Base-by-base conservation (phyloP, 2,329 filamentous ascomycete genomes). In the Fusarium anguioides region DNA sequence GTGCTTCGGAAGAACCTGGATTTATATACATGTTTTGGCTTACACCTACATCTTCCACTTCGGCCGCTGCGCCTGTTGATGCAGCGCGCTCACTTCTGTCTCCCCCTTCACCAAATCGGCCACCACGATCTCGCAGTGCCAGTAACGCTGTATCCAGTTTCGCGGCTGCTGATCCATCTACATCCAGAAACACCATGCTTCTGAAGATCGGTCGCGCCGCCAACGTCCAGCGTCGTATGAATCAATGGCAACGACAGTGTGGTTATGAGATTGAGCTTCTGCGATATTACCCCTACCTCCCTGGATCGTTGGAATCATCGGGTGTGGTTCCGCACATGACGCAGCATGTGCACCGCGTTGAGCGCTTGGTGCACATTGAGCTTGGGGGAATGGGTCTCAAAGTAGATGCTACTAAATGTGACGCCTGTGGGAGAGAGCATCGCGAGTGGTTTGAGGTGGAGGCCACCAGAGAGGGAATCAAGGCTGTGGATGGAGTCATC, bases 11-110 rank as follows among this genome's bases (percentile, higher is more conserved):
- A 21, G 92, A 96, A 70, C 83, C 91, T 14, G 96, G 96, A 35
- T 99, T 96, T 80, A 98, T 99, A 70, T 99, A 99, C 84, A 97
- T 99, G 78, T 99, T 98, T 84, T 97, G 95, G 94, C 85, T 97
- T 21, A 97, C 93, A 0, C 89, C 93, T 29, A 69, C 71, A 8
- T 85, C 84, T 4, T 80, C 87, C 9, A 77, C 61, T 12, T 46
- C 47, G 3, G 35, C 86, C 0, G 81, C 84, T 2, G 83, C 87
- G 0, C 83, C 89, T 0, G 81, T 82, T 33, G 89, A 88, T 65
- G 82, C 87, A 40, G 86, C 87, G 20, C 83, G 87, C 10, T 84
- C 86, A 12, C 81, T 91, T 46, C 83, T 90, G 39, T 79, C 82
- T 0, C 85, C 88, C 1, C 81, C 84, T 4, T 74, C 81, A 40